These are phyloP conservation scores for Drechslera avenae DNA, from an alignment of 2,329 filamentous ascomycete genomes.

Conservation along the genomic window DNA sequence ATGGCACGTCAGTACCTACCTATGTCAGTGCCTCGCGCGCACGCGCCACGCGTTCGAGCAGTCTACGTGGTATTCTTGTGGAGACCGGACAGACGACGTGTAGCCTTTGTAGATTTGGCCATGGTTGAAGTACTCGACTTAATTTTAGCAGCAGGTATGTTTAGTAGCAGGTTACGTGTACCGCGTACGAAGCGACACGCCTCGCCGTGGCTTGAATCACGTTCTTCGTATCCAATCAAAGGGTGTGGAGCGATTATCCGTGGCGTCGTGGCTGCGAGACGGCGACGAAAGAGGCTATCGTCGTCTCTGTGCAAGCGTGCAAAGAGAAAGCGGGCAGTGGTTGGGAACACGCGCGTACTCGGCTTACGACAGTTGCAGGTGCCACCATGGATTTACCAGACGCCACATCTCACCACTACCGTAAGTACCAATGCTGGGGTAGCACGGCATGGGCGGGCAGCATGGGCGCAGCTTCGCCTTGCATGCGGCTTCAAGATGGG, in stretches of 20 bases:
- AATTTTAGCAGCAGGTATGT: no score
- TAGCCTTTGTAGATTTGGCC: no score
- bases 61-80: background rate
- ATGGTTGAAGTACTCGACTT: no score
- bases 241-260: no score
- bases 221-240: no score
- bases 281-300: background rate
- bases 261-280: background rate
- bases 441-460: background rate
- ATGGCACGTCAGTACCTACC: background rate
- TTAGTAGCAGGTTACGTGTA: no score
- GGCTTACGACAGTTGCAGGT: slow-evolving; percentile 1
- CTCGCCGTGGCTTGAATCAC: no score
- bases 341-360: slow-evolving; percentile 1
- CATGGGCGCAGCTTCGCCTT: background rate
- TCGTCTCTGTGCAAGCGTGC: background rate
- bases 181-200: no score
- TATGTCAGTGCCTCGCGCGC: background rate
- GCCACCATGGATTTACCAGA: background rate
- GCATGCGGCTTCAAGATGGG: background rate
- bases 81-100: no score
- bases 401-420: slow-evolving; percentile 1
- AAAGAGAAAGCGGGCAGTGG: background rate
- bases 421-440: background rate
- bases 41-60: slow-evolving; percentile 13